These are phyloP conservation scores for Xylaria curta DNA, from an alignment of 495 filamentous ascomycete species.

Conservation along the genomic window DNA sequence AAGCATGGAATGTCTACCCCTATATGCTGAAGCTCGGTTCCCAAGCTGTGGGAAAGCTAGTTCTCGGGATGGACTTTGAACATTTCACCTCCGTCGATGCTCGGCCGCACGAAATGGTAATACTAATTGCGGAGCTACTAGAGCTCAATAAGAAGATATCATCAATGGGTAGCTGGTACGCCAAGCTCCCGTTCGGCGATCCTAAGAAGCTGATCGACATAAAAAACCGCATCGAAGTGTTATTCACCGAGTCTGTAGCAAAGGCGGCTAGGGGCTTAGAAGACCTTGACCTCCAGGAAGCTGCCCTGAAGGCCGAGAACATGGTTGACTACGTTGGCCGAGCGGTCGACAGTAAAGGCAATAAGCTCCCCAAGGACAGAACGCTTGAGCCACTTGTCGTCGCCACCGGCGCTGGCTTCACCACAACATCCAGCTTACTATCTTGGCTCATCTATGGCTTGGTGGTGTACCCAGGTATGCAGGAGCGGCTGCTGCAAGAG, in stretches of 20 bases:
- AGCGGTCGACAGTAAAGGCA: slow-evolving; percentile 58
- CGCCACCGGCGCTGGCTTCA: slow-evolving; percentile 60
- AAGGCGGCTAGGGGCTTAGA: slow-evolving; percentile 43
- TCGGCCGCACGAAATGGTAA: slow-evolving; percentile 50
- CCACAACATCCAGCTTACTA: slow-evolving; percentile 58
- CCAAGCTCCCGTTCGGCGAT: slow-evolving; percentile 58
- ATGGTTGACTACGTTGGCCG: slow-evolving; percentile 54
- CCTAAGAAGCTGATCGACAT: slow-evolving; percentile 45
- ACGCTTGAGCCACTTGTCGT: slow-evolving; percentile 36
- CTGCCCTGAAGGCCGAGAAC: slow-evolving; percentile 55
- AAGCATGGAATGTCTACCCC: slow-evolving; percentile 64
- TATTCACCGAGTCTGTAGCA: slow-evolving; percentile 49
- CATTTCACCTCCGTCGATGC: slow-evolving; percentile 57
- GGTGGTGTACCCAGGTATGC: slow-evolving; percentile 55
- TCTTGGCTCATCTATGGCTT: slow-evolving; percentile 62
- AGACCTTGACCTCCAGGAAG: slow-evolving; percentile 57
- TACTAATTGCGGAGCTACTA: slow-evolving; percentile 49
- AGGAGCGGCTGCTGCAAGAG: slow-evolving; percentile 60
- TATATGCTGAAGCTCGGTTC: slow-evolving; percentile 66
- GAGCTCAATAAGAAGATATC: slow-evolving; percentile 61
- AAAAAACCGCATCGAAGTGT: slow-evolving; percentile 37
- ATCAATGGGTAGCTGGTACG: slow-evolving; percentile 56
- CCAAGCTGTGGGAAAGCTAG: slow-evolving; percentile 59
- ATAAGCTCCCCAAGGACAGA: slow-evolving; percentile 51
- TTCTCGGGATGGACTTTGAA: slow-evolving; percentile 57